Evolutionary conservation across 2,329 filamentous ascomycete species (phyloP).

Genomic region (Dichotomopilus funicola): DNA sequence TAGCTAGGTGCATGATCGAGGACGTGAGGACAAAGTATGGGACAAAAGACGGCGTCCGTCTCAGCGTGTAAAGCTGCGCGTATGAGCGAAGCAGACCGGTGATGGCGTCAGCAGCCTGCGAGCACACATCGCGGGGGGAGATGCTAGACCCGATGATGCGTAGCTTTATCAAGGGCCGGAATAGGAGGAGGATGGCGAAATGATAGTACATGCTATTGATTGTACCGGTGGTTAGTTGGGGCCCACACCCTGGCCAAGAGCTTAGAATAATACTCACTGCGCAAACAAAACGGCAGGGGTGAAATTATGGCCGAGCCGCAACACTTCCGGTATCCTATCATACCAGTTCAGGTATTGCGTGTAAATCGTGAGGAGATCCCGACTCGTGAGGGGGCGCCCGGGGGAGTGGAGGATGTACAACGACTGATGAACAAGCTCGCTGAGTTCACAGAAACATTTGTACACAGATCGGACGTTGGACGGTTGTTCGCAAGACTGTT

Average conservation of each 20-base stretch:
- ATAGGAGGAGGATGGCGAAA: conserved; percentile 64
- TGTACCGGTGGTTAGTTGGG: no score
- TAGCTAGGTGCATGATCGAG: conserved; percentile 53
- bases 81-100: conserved; percentile 51
- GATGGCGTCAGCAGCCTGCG: conserved; percentile 54
- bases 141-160: conserved; percentile 57
- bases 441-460: conserved; percentile 64
- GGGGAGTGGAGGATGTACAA: conserved; percentile 68
- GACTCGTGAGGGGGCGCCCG: conserved; percentile 56
- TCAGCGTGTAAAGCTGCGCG: conserved; percentile 51
- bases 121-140: conserved; percentile 59
- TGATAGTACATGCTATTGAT: conserved; percentile 60
- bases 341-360: conserved; percentile 68
- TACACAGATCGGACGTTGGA: conserved; percentile 63
- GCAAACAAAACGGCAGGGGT: conserved; percentile 67
- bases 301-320: conserved; percentile 61
- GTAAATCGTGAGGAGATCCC: conserved; percentile 57
- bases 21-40: conserved; percentile 57
- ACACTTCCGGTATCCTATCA: conserved; percentile 55
- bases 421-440: conserved; percentile 66
- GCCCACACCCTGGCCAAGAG: no score
- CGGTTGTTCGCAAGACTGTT: conserved; percentile 53
- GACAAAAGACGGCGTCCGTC: conserved; percentile 54
- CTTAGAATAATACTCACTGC: conserved; percentile 50
- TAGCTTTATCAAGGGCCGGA: conserved; percentile 63